Percentiles rank a stretch among this genome's conserved stretches.
phyloP scores from a whole-genome alignment of 208 protist genomes.

The Acanthamoeba culbertsoni region DNA sequence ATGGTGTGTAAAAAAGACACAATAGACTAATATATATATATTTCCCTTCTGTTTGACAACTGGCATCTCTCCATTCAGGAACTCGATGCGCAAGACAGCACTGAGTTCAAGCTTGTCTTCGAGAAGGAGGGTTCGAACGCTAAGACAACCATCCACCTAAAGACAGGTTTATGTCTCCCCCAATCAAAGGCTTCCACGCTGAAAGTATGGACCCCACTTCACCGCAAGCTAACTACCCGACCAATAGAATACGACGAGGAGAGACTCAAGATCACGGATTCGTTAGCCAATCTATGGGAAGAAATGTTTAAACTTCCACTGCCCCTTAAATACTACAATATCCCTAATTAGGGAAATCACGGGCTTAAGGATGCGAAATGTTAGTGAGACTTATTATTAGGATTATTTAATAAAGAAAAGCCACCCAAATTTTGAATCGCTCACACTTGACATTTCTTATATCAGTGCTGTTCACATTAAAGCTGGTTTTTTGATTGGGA shows the following conservation, averaged over 20 bases:
- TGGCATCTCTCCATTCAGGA: not conserved
- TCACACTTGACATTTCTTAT: no score
- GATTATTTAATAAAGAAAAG: no score
- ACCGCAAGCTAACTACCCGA: not conserved
- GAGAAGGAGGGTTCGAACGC: not conserved
- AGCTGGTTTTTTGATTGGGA: no score
- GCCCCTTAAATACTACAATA: constrained; percentile 22
- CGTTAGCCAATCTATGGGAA: not conserved
- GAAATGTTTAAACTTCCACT: not conserved
- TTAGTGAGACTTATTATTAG: no score
- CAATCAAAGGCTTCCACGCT: not conserved
- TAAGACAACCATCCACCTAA: not conserved
- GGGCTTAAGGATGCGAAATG: no score
- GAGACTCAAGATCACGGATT: not conserved
- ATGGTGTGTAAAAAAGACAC: not conserved
- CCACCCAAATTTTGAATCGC: no score
- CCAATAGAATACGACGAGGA: not conserved
- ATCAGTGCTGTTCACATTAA: no score
- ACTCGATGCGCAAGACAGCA: not conserved
- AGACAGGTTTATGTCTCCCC: not conserved
- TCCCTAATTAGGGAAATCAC: not conserved
- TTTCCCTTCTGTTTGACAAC: not conserved
- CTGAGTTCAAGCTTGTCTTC: constrained; percentile 37
- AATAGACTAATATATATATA: not conserved
- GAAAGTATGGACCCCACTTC: not conserved